phyloP scores from a whole-genome alignment of 139 green algal genomes.

The Chlorella ohadii region DNA sequence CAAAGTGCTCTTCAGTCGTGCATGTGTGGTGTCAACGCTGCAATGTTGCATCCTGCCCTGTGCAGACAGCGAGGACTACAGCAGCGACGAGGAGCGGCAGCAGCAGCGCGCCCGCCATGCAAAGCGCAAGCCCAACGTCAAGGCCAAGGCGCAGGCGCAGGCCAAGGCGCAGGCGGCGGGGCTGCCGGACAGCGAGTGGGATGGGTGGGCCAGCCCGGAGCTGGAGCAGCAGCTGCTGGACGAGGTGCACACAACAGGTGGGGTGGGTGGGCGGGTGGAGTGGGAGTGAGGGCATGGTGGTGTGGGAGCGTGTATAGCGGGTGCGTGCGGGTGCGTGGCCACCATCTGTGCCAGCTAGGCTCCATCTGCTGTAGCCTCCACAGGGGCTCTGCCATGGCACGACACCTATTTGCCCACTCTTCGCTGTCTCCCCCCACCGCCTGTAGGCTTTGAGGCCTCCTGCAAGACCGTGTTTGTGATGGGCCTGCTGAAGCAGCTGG shows the following conservation, averaged over 20 bases:
- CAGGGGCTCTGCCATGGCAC: too few relatives aligned
- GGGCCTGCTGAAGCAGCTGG: constrained; percentile 78
- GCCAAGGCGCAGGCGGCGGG: background rate
- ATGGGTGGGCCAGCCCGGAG: constrained; percentile 16
- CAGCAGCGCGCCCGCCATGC: background rate
- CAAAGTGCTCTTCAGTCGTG: too few relatives aligned
- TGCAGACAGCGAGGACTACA: constrained; percentile 25
- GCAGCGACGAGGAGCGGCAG: background rate
- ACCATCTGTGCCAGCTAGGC: too few relatives aligned
- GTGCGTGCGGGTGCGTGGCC: constrained; percentile 1
- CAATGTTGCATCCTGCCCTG: too few relatives aligned
- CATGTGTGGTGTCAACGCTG: too few relatives aligned
- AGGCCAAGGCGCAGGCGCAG: background rate
- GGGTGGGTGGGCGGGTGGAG: background rate
- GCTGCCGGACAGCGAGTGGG: background rate
- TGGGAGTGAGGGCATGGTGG: constrained; percentile 42
- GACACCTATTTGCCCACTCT: too few relatives aligned
- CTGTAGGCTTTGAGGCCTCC: constrained; percentile 58
- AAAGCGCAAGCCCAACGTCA: background rate
- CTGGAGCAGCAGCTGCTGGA: constrained; percentile 32
- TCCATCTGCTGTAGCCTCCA: too few relatives aligned
- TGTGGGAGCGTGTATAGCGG: background rate
- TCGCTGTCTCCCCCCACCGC: background rate
- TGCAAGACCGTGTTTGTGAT: constrained; percentile 89
- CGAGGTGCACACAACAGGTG: constrained; percentile 39